Base-by-base conservation (phyloP, 441 rosid species). In the Syzygium malaccense region DNA sequence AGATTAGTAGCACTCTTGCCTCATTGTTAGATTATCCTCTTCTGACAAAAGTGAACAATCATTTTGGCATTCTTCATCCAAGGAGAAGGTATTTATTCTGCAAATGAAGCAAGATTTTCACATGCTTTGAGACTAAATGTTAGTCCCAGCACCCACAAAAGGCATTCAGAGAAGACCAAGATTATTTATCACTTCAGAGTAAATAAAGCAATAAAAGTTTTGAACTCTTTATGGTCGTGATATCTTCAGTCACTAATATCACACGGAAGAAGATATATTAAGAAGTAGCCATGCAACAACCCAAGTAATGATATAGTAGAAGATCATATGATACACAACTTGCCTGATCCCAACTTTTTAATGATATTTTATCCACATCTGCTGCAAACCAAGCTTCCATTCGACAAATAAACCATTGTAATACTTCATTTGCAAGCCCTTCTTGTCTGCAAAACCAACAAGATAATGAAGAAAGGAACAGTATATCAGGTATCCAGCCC, bases 341-440 rank as follows among this genome's bases (percentile, higher is more conserved):
- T 92, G 91, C 99, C 96, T 96, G 97, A 94, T 96, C 99, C 99
- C 99, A 96, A 88, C 92, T 91, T 93, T 95, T 96, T 55, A 96
- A 93, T 14, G 99, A 96, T 87, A 96, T 96, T 94, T 94, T 91
- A 91, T 96, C 97, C 3, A 98, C 97, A 92, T 96, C 99, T 80
- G 95, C 96, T 30, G 99, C 97, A 94, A 96, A 96, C 99, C 99
- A 96, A 32, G 98, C 98, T 92, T 96, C 99, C 99, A 96, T 95
- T 91, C 99, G 92, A 92, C 99, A 96, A 80, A 96, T 93, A 90
- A 94, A 96, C 99, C 99, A 96, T 87, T 96, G 98, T 92, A 96
- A 87, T 88, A 96, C 99, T 92, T 96, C 96, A 91, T 95, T 60
- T n/a, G 96, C 97, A 64, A 93, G 93, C 85, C 97, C 99, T 88